phyloP scores from a whole-genome alignment of 2,329 filamentous ascomycete species.

The Phaeosphaeria sp. region DNA sequence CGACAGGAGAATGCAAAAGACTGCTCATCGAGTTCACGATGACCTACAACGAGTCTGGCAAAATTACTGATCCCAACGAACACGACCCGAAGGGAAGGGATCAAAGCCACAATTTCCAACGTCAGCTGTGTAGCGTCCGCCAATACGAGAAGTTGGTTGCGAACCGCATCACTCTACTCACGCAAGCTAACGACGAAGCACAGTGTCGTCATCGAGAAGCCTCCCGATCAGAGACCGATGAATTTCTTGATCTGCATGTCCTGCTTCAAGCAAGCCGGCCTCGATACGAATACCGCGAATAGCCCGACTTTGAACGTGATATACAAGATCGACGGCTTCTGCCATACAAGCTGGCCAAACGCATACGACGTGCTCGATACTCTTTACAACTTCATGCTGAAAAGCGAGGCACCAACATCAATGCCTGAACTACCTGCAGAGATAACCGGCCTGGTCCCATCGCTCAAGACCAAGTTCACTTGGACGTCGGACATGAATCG shows the following conservation, averaged over 20 bases:
- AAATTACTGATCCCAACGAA: neutral
- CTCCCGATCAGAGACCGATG: neutral
- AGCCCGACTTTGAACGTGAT: neutral
- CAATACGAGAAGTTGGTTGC: neutral
- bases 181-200: neutral
- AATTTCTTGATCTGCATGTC: neutral
- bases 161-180: neutral
- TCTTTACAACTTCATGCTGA: neutral
- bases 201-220: neutral
- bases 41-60: neutral
- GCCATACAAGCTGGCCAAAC: conserved; percentile 2
- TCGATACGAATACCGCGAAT: neutral
- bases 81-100: neutral
- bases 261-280: conserved; percentile 6
- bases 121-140: neutral
- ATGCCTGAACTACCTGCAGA: neutral
- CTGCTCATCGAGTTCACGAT: neutral
- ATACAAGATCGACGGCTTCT: conserved; percentile 11
- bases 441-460: neutral
- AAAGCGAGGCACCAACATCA: neutral
- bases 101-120: neutral
- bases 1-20: neutral
- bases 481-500: neutral
- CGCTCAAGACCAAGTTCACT: neutral
- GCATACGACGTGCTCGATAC: conserved; percentile 1